Base-by-base conservation (phyloP, 164 flowering plant genomes). In the Liquidambar formosana region DNA sequence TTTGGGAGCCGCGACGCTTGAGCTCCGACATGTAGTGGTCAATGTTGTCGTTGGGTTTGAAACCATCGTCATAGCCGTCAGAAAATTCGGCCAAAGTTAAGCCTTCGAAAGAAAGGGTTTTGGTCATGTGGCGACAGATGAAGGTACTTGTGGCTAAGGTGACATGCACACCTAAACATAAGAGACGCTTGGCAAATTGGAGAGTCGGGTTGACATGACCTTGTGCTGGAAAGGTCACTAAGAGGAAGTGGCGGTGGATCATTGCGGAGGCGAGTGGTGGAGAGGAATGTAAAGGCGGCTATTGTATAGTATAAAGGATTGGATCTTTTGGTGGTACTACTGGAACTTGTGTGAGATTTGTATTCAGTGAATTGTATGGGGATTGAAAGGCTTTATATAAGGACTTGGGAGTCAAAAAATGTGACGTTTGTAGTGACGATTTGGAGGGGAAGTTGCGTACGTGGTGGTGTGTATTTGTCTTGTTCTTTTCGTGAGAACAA, bases 201-300 rank as follows among this genome's bases (percentile, higher is more conserved):
- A 76, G 70, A 19, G 67, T 14, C 8, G 79, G 79, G 56, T 76
- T 76, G 10, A 76, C 69, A 56, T 76, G 79, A 64, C 79, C 71
- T 48, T 72, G 76, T 0, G 58, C 66, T 2, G 76, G 72, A 38
- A 54, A 71, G 8, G 75, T 47, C 2, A 76, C 64, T 10, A 76
- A 15, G n/a, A 76, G 66, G 27, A 76, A 1, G 38, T 71, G 73
- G 21, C 21, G 56, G 1, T 66, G 28, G 11, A 0, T 23, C 33
- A 53, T 46, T 2, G 49, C 49, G 11, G 49, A 10, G 13, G 12
- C 0, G 6, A 3, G 11, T 43, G 46, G 46, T 11, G n/a, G n/a
- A n/a, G n/a, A 43, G 46, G 46, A 8, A 11, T 8, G 1, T 43
- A n/a, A n/a, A n/a, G n/a, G 41, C 41, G 41, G 41, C 41, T 33